Evolutionary conservation across 2,329 filamentous ascomycete species (phyloP), one percentile per base, ranked within the genome.

Genomic region (Sclerotinia subarctica): DNA sequence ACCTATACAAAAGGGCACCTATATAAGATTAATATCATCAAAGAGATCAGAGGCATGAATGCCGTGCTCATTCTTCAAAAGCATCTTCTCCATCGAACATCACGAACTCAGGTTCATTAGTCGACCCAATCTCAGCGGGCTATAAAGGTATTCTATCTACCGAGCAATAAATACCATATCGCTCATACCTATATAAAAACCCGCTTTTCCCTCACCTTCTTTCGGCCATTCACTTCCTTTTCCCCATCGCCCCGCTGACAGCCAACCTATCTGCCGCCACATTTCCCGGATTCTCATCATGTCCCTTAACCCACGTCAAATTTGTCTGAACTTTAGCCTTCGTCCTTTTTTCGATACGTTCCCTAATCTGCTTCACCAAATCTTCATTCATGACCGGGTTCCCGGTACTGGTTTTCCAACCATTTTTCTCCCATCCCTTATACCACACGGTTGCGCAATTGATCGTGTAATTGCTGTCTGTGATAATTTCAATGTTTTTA

Each of bases 271-370:
- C 94, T 1, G 95, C 95, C 17, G 88, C 90, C 56, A 87, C 83
- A 75, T 98, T 98, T 1, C 94, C 94, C 4, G 81, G 78, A 72
- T 92, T 83, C 56, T 83, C 83, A 35, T 84, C 84, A 77, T 99
- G 95, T 0, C 93, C 95, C 79, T 96, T 97, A 58, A 97, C 88
- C 94, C 94, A 98, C 71, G 88, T 84, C 75, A 97, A 95, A 66
- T 85, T 80, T 0, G 92, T 96, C 72, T 82, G 80, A 3, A 84
- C 84, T 21, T 86, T 86, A 0, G 83, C 80, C 65, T 80, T 81
- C 60, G 87, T 84, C 60, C 92, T 84, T 77, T 92, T 86, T 32
- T 90, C 86, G 62, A 97, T 91, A 74, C 87, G 86, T 8, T 83
- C 81, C 52, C 93, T 80, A 58, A 96, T 88, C 3, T 85, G 85